Evolutionary conservation across 1,284 basidiomycete genomes (phyloP), one percentile per base, ranked within the genome.

Genomic region (Microstroma glucosiphilum): DNA sequence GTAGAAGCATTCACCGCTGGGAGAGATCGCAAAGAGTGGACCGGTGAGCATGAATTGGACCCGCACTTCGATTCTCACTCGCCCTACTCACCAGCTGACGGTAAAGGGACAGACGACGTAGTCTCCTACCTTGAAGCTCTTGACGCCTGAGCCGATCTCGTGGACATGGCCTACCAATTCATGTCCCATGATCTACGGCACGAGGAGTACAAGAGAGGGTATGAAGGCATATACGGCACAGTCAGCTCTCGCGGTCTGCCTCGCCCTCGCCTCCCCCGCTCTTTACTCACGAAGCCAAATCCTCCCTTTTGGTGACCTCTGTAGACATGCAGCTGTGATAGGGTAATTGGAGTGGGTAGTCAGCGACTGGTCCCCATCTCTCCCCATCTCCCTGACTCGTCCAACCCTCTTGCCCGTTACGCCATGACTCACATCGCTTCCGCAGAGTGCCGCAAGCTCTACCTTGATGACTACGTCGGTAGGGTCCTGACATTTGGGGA

Each of bases 91-190:
- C 71, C 92, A 94, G 48, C 86, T 89, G 19, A 86, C 83, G 0
- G 89, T 90, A 79, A 93, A 94, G 0, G 92, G 89, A 0, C 89
- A 87, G 15, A 93, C 86, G n/a, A 93, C 89, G 67, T 86, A 86
- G 78, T 92, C 89, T 3, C 90, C 90, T 1, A 89, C 77, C 64
- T 85, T 86, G 69, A 92, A 85, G 11, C 83, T 85, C 2, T 67
- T 72, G 72, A 88, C 91, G 67, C 80, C 87, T 2, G 82, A 79
- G 13, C 91, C 90, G 2, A 90, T 83, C 21, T 85, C 84, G 40
- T 90, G 81, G 21, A 94, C 84, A 75, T 87, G 85, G 25, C 92
- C 90, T 21, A 90, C 84, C 64, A 92, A 87, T 78, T 94, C 91
- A 75, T 93, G 91, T 3, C 91, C 91, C 69, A 75, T 65, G n/a